Conservation (phyloP, 2,329 filamentous ascomycete species). For the Botryotinia narcissicola region DNA sequence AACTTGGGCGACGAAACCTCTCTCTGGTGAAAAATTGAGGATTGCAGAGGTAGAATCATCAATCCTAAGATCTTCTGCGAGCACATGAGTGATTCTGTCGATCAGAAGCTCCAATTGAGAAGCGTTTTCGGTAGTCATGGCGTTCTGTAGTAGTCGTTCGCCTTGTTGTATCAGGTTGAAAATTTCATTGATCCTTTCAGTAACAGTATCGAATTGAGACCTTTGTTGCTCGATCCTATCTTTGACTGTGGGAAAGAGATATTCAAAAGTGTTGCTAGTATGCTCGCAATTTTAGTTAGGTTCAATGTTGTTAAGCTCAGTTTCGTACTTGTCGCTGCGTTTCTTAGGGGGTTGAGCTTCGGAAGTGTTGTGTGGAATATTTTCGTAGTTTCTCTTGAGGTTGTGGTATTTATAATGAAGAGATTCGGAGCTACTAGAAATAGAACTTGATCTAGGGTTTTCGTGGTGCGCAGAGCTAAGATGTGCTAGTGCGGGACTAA, state of each 20-base stretch:
- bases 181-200: background rate
- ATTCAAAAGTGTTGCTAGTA: background rate
- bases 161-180: background rate
- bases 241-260: background rate
- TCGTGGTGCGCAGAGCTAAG: background rate
- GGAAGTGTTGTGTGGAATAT: background rate
- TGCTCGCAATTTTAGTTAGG: background rate
- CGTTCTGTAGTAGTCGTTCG: background rate
- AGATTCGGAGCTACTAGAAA: background rate
- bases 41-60: background rate
- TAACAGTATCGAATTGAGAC: background rate
- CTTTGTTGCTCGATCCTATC: background rate
- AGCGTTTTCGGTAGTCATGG: background rate
- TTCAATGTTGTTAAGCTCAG: background rate
- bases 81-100: background rate
- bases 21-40: background rate
- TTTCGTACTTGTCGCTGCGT: background rate
- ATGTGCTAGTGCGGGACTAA: background rate
- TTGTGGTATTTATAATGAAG: background rate
- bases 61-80: background rate
- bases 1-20: background rate
- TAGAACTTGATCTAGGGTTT: background rate
- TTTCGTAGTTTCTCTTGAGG: background rate
- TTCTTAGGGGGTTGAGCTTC: background rate
- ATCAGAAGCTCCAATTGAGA: background rate